Percentiles rank a stretch among this genome's conserved stretches.
phyloP scores from a whole-genome alignment of 2,329 filamentous ascomycete genomes.

The Aspergillus arachidicola region DNA sequence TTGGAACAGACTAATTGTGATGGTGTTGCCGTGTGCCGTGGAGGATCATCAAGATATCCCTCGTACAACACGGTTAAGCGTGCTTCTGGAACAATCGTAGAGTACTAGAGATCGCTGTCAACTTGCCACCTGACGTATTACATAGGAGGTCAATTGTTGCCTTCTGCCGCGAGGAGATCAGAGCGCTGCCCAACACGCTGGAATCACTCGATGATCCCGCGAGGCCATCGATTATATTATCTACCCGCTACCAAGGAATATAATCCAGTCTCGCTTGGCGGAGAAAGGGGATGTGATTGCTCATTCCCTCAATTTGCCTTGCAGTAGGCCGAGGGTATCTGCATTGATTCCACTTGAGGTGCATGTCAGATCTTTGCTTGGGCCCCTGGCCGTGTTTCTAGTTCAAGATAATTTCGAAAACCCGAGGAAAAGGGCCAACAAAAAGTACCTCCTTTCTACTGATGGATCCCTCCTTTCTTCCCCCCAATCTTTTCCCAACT shows the following conservation, averaged over 20 bases:
- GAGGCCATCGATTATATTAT: not conserved
- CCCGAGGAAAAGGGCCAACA: not conserved
- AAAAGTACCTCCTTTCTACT: not conserved
- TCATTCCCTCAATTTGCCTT: constrained; percentile 12
- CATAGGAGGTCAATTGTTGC: not conserved
- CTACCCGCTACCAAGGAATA: constrained; percentile 4
- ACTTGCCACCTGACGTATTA: not conserved
- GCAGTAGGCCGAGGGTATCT: constrained; percentile 17
- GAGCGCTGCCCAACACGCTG: not conserved
- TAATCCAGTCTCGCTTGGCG: constrained; percentile 6
- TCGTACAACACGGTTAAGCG: constrained; percentile 18
- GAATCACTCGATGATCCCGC: not conserved
- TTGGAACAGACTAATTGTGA: constrained; percentile 8
- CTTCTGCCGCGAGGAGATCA: not conserved
- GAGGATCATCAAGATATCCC: constrained; percentile 21
- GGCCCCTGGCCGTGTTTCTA: not conserved
- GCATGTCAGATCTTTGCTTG: constrained; percentile 12
- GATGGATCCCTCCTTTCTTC: not conserved
- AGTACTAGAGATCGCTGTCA: constrained; percentile 5
- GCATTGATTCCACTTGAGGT: constrained; percentile 13
- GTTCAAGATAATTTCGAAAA: not conserved
- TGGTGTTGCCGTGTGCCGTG: constrained; percentile 8
- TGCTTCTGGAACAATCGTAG: constrained; percentile 18
- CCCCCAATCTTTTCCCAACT: not conserved
- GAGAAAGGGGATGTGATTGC: constrained; percentile 12